phyloP scores from a whole-genome alignment of 2,329 filamentous ascomycete species.

The Colletotrichum australisinense region DNA sequence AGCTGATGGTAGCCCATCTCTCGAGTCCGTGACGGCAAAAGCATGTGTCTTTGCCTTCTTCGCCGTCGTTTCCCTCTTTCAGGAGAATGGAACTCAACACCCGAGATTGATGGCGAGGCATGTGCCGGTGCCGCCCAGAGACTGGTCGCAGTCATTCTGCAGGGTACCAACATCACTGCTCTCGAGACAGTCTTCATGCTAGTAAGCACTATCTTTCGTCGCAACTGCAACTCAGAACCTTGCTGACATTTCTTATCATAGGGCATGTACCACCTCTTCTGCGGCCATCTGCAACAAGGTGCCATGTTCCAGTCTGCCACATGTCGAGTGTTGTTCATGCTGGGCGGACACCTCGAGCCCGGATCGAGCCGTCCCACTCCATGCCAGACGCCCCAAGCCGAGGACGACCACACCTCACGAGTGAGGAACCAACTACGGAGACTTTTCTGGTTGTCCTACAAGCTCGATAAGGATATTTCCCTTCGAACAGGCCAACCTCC shows the following conservation, averaged over 20 bases:
- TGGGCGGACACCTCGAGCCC: constrained; percentile 55
- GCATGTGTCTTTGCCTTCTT: constrained; percentile 63
- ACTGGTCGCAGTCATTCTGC: constrained; percentile 54
- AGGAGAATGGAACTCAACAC: constrained; percentile 17
- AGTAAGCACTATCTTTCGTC: constrained; percentile 47
- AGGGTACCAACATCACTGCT: constrained; percentile 55
- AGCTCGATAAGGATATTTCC: constrained; percentile 66
- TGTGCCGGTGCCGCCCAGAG: constrained; percentile 54
- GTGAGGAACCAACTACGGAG: constrained; percentile 48
- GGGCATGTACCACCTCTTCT: constrained; percentile 56
- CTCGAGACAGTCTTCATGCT: constrained; percentile 60
- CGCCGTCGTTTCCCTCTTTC: constrained; percentile 47
- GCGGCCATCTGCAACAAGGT: constrained; percentile 58
- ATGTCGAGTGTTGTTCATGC: constrained; percentile 59
- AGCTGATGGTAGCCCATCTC: constrained; percentile 18
- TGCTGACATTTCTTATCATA: constrained; percentile 28
- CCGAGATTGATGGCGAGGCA: constrained; percentile 51
- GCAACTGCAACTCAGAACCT: neutral
- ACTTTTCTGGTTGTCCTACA: constrained; percentile 67
- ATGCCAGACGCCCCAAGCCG: constrained; percentile 18
- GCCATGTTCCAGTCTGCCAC: constrained; percentile 56
- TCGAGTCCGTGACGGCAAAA: constrained; percentile 49
- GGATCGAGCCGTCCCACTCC: constrained; percentile 25
- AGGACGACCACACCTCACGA: constrained; percentile 38
- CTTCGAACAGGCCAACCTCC: constrained; percentile 65